phyloP scores from a whole-genome alignment of 495 filamentous ascomycete species.

The Xylaria flabelliformis region DNA sequence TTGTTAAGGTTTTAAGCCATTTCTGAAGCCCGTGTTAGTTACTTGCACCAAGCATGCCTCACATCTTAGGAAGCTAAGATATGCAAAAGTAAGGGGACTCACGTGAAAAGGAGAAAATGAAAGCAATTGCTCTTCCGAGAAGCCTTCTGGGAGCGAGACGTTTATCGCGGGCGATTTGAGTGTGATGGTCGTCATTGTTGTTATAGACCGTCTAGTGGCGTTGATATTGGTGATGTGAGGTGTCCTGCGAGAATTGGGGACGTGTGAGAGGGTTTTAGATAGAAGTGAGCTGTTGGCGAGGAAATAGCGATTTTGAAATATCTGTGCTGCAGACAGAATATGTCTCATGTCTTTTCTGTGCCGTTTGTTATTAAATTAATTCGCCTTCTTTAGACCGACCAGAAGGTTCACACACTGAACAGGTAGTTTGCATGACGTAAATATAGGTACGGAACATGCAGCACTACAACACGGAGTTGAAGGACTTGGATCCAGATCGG shows the following conservation, averaged over 20 bases:
- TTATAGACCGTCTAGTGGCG: background rate
- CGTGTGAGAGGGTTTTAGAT: background rate
- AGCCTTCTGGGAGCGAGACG: slow-evolving; percentile 63
- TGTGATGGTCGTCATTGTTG: slow-evolving; percentile 55
- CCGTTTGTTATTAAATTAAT: background rate
- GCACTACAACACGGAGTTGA: too few species aligned
- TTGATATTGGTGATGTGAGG: background rate
- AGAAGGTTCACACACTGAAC: background rate
- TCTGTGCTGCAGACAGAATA: background rate
- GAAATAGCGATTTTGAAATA: background rate
- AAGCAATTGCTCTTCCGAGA: slow-evolving; percentile 69
- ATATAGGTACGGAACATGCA: too few species aligned
- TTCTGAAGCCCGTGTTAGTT: slow-evolving; percentile 41
- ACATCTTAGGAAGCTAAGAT: background rate
- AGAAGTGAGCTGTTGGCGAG: background rate
- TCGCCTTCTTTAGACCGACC: background rate
- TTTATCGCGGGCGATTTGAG: slow-evolving; percentile 53
- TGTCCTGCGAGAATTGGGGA: background rate
- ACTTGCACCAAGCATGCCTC: background rate
- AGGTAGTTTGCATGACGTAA: background rate
- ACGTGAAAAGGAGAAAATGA: slow-evolving; percentile 72
- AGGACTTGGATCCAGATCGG: background rate
- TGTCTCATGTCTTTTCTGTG: slow-evolving; percentile 9
- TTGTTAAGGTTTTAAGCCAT: slow-evolving; percentile 74
- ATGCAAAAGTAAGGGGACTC: slow-evolving; percentile 21